These are phyloP conservation scores for Alternaria brassicae DNA, from an alignment of 2,329 filamentous ascomycete species.

Conservation along the genomic window DNA sequence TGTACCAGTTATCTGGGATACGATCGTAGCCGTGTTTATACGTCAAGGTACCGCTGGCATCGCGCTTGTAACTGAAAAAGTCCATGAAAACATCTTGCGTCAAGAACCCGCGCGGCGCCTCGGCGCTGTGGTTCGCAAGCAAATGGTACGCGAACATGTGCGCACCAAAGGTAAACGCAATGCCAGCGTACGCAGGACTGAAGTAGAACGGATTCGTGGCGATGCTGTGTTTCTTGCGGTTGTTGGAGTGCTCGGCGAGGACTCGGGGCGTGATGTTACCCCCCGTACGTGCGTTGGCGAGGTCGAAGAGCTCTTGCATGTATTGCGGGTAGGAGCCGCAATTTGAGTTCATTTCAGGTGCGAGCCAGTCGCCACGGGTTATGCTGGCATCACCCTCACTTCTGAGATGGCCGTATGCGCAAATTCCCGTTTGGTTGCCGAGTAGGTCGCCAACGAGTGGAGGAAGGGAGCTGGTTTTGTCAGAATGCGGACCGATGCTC, in stretches of 20 bases:
- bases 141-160: not conserved
- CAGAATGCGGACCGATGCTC: not conserved
- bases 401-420: not conserved
- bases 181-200: not conserved
- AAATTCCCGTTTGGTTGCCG: not conserved
- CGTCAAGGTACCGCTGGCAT: not conserved
- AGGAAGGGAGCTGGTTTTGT: not conserved
- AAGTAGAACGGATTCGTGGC: not conserved
- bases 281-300: not conserved
- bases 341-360: not conserved
- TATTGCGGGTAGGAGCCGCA: not conserved
- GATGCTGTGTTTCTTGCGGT: not conserved
- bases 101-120: not conserved
- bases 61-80: not conserved
- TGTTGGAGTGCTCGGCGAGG: not conserved
- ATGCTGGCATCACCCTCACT: not conserved
- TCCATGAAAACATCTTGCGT: not conserved
- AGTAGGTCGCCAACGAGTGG: not conserved
- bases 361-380: not conserved
- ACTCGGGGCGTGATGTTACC: not conserved
- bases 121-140: not conserved
- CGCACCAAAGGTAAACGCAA: not conserved
- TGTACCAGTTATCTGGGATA: not conserved
- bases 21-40: not conserved
- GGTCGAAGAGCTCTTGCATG: not conserved